These are phyloP conservation scores for Picea sitchensis DNA, from an alignment of 75 land plant species.

Conservation along the genomic window DNA sequence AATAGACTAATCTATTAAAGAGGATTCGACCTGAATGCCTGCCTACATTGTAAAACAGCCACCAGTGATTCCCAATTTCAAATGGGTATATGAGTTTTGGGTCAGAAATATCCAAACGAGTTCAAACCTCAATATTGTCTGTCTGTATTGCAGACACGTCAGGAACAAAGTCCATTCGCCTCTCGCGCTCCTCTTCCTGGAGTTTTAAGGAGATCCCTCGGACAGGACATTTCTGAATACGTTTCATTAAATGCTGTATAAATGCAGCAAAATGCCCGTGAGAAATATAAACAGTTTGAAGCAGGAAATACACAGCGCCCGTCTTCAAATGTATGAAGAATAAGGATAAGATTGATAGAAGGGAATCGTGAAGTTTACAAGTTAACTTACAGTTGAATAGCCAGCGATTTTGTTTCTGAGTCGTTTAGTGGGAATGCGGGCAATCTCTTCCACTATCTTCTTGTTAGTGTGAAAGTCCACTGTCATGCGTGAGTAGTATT, in stretches of 20 bases:
- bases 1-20: too few species aligned
- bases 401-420: conserved; percentile 65
- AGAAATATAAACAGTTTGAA: too few species aligned
- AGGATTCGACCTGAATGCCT: too few species aligned
- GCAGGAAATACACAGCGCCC: too few species aligned
- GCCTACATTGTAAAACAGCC: too few species aligned
- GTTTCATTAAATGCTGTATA: conserved; percentile 41
- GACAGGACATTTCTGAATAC: conserved; percentile 54
- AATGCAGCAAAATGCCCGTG: not conserved
- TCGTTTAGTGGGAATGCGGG: conserved; percentile 56
- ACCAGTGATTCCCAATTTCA: too few species aligned
- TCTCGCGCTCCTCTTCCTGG: conserved; percentile 66
- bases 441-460: conserved; percentile 61
- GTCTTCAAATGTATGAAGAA: too few species aligned
- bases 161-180: conserved; percentile 62
- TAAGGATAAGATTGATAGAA: too few species aligned
- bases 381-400: conserved; percentile 28
- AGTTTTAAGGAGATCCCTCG: conserved; percentile 60
- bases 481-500: conserved; percentile 59
- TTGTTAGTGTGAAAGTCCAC: conserved; percentile 66
- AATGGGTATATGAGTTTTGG: too few species aligned
- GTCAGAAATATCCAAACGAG: not conserved
- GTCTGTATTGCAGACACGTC: conserved; percentile 50
- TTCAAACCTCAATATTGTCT: conserved; percentile 49
- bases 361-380: too few species aligned